These are phyloP conservation scores for Umbelopsis ramanniana DNA, from an alignment of 192 early-diverging fungal species.

Conservation along the genomic window DNA sequence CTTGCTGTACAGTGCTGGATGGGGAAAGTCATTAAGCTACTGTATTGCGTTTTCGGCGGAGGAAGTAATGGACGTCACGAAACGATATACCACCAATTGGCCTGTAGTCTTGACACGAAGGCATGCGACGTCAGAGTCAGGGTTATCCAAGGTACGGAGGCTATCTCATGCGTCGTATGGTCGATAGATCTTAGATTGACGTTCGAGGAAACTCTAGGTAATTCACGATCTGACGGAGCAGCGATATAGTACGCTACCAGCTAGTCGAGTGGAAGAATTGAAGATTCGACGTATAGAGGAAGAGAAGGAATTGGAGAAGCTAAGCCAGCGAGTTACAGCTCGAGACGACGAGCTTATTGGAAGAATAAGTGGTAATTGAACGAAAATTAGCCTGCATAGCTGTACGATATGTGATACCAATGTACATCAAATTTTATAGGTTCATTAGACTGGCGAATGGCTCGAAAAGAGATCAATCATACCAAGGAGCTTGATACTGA, in stretches of 20 bases:
- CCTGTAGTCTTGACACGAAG: conserved; percentile 33
- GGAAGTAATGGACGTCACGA: conserved; percentile 56
- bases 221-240: not conserved
- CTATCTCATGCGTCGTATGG: not conserved
- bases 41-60: conserved; percentile 51
- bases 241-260: not conserved
- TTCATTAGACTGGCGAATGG: conserved; percentile 25
- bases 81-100: conserved; percentile 50
- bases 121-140: conserved; percentile 35
- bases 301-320: conserved; percentile 26
- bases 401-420: not conserved
- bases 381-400: not conserved
- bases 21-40: conserved; percentile 54
- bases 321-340: not conserved
- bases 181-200: not conserved
- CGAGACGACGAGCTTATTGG: conserved; percentile 30
- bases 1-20: conserved; percentile 55
- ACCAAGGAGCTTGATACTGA: not conserved
- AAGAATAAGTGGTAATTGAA: conserved; percentile 39
- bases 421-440: not conserved
- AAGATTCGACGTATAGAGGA: conserved; percentile 22
- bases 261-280: conserved; percentile 7
- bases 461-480: conserved; percentile 24
- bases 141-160: conserved; percentile 33
- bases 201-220: not conserved